phyloP scores from a whole-genome alignment of 768 basidiomycete genomes.

The Nidula microcarpa region DNA sequence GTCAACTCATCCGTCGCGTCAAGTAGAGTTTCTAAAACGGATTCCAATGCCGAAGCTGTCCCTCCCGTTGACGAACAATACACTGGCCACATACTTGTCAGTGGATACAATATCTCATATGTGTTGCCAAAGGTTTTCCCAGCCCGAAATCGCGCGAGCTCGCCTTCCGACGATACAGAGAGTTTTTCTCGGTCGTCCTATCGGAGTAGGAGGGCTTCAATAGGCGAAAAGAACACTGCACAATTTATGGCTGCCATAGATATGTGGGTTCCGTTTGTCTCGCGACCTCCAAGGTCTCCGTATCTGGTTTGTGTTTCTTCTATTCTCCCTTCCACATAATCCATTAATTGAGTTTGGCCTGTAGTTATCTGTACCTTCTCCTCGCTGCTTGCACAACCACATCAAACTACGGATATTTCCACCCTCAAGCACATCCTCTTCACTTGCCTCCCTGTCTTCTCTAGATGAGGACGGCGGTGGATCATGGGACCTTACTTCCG shows the following conservation, averaged over 20 bases:
- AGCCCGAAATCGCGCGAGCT: conserved; percentile 13
- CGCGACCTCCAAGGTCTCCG: conserved; percentile 68
- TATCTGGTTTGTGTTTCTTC: conserved; percentile 50
- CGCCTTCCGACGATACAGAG: conserved; percentile 25
- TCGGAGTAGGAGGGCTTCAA: conserved; percentile 47
- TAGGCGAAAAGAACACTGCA: conserved; percentile 55
- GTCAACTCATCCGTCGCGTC: conserved; percentile 23
- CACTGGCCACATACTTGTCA: conserved; percentile 73
- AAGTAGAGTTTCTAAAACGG: conserved; percentile 32
- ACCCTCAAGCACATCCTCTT: conserved; percentile 48
- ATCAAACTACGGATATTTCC: conserved; percentile 74
- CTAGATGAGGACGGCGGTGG: conserved; percentile 59
- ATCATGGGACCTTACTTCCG: conserved; percentile 74
- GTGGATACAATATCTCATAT: conserved; percentile 73
- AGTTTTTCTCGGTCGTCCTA: conserved; percentile 16
- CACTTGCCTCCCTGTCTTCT: conserved; percentile 73
- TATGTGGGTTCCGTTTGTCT: conserved; percentile 67
- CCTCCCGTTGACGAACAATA: conserved; percentile 62
- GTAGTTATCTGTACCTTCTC: conserved; percentile 74
- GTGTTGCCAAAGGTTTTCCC: conserved; percentile 70
- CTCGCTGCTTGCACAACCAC: conserved; percentile 74
- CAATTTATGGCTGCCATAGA: conserved; percentile 84
- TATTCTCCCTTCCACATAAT: background rate
- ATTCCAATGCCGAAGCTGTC: conserved; percentile 24
- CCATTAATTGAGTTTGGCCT: conserved; percentile 3